These are phyloP conservation scores for Pinus taeda DNA, from an alignment of 75 land plant genomes.

Conservation along the genomic window DNA sequence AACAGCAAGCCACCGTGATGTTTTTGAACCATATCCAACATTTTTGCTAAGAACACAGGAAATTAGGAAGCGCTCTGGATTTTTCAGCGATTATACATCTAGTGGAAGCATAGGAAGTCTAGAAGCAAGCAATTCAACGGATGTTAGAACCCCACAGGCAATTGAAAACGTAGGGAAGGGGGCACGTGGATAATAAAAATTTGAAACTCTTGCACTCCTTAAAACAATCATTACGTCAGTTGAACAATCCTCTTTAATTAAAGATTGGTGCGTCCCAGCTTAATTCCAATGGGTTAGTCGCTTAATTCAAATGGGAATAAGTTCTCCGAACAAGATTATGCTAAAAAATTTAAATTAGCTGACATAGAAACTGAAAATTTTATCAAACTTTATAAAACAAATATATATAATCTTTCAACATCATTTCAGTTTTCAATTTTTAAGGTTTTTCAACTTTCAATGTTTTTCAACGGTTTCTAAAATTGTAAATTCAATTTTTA, in stretches of 20 bases:
- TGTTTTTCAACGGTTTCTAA: too few relatives aligned
- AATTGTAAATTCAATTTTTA: too few relatives aligned
- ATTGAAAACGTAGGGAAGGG: background rate
- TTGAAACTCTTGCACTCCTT: background rate
- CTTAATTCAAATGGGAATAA: too few relatives aligned
- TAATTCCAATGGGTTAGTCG: background rate
- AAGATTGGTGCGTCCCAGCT: conserved; percentile 10
- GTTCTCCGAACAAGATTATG: background rate
- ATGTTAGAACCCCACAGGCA: too few relatives aligned
- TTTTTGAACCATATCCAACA: conserved; percentile 36
- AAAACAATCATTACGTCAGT: conserved; percentile 14
- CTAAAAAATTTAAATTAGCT: too few relatives aligned
- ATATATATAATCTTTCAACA: too few relatives aligned
- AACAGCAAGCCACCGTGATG: conserved; percentile 12
- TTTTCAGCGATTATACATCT: conserved; percentile 15
- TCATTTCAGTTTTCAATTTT: too few relatives aligned
- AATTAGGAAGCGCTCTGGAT: conserved; percentile 31
- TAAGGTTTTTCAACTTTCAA: too few relatives aligned
- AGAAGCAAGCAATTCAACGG: background rate
- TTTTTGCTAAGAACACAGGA: conserved; percentile 21
- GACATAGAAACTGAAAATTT: too few relatives aligned
- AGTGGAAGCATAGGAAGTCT: background rate
- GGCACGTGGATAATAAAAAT: conserved; percentile 10
- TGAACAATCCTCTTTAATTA: conserved; percentile 13
- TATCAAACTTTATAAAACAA: too few relatives aligned